Percentiles rank a stretch among this genome's conserved stretches.
Evolutionary conservation across 2,329 filamentous ascomycete species (phyloP).

Genomic region (Periconia sp.): DNA sequence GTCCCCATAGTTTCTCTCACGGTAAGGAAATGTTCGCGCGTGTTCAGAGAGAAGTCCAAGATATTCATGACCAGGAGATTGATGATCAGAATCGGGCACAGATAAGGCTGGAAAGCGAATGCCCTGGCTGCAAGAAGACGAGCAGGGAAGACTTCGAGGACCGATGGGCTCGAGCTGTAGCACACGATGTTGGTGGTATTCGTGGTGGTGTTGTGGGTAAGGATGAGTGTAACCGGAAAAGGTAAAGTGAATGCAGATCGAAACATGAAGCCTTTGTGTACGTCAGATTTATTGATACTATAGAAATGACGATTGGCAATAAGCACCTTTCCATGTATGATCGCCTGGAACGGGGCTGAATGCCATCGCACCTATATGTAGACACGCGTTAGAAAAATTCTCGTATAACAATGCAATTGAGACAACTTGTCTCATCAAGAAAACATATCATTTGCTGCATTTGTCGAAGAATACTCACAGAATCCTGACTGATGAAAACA

Average conservation of each 20-base stretch:
- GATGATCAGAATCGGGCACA: slow-evolving; percentile 1
- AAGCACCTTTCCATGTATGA: no score
- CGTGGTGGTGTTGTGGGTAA: neutral
- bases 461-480: no score
- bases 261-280: no score
- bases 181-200: slow-evolving; percentile 1
- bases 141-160: neutral
- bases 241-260: slow-evolving; percentile 3
- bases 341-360: no score
- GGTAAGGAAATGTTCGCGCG: slow-evolving; percentile 5
- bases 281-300: no score
- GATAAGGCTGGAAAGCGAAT: slow-evolving; percentile 6
- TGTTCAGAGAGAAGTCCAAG: slow-evolving; percentile 1
- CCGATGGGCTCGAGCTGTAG: neutral
- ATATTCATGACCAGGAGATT: slow-evolving; percentile 5
- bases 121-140: neutral
- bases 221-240: neutral
- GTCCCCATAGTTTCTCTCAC: slow-evolving; percentile 9
- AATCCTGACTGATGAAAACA: no score
- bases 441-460: no score
- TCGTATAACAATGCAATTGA: no score
- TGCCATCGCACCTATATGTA: no score
- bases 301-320: no score
- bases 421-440: no score
- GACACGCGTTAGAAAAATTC: no score